phyloP scores from a whole-genome alignment of 129 eudicot species.

The Kitagawia praeruptora region DNA sequence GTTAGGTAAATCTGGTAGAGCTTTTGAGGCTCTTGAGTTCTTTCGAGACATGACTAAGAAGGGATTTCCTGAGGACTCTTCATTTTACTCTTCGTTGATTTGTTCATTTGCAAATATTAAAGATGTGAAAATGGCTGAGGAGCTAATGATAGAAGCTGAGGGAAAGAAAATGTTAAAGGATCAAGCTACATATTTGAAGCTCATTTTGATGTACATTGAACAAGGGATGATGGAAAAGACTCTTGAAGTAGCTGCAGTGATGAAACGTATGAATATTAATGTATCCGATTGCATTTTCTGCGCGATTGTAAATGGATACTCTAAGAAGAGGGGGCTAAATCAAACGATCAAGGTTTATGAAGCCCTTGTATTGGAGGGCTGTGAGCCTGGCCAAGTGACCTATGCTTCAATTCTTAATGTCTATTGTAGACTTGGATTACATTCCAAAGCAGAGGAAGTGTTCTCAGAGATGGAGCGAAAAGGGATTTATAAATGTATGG shows the following conservation, averaged over 20 bases:
- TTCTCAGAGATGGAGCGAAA: conserved; percentile 57
- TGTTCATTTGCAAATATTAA: conserved; percentile 49
- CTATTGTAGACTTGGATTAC: conserved; percentile 48
- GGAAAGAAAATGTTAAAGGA: conserved; percentile 68
- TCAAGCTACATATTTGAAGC: conserved; percentile 70
- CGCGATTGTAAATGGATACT: conserved; percentile 71
- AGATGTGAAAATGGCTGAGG: conserved; percentile 54
- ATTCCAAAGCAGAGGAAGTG: conserved; percentile 56
- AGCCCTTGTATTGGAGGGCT: conserved; percentile 37
- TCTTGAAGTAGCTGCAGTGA: conserved; percentile 38
- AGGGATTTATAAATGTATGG: conserved; percentile 73
- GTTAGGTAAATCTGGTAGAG: conserved; percentile 47
- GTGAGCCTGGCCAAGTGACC: conserved; percentile 91
- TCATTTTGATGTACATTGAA: conserved; percentile 66
- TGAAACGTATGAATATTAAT: conserved; percentile 48
- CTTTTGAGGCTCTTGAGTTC: conserved; percentile 55
- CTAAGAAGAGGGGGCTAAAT: conserved; percentile 52
- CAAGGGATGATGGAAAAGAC: conserved; percentile 59
- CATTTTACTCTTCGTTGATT: conserved; percentile 54
- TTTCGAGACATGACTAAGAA: conserved; percentile 54
- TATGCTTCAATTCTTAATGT: conserved; percentile 65
- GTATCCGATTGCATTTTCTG: conserved; percentile 87
- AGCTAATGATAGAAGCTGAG: conserved; percentile 63
- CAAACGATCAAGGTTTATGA: conserved; percentile 53
- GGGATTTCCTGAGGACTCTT: conserved; percentile 45